Conservation (phyloP, 2,329 filamentous ascomycete genomes). For the Pyrenophora tritici-repentis region DNA sequence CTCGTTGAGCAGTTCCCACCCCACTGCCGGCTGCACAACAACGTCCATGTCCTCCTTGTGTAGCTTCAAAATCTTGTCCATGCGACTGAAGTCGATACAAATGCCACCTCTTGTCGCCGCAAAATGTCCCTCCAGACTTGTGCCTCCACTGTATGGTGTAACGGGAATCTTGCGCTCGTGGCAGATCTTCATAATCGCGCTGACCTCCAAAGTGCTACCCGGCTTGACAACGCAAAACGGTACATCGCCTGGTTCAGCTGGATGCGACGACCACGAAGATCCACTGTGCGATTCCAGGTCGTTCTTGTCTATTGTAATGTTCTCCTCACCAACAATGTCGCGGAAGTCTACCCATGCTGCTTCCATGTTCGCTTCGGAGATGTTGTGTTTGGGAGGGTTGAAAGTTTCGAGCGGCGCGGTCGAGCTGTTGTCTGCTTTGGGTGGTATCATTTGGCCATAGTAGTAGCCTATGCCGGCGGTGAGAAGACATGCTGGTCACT, state of each 20-base stretch:
- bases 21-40: slow-evolving; percentile 68
- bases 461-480: slow-evolving; percentile 61
- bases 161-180: slow-evolving; percentile 81
- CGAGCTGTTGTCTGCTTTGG: slow-evolving; percentile 56
- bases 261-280: slow-evolving; percentile 67
- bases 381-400: slow-evolving; percentile 59
- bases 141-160: slow-evolving; percentile 84
- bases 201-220: slow-evolving; percentile 77
- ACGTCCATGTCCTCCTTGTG: slow-evolving; percentile 71
- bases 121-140: slow-evolving; percentile 87
- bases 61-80: slow-evolving; percentile 78
- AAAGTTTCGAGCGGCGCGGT: slow-evolving; percentile 59
- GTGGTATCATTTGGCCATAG: slow-evolving; percentile 57
- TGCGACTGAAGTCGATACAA: slow-evolving; percentile 82
- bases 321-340: slow-evolving; percentile 64
- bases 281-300: slow-evolving; percentile 64
- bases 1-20: slow-evolving; percentile 86
- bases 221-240: slow-evolving; percentile 75
- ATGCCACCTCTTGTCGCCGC: slow-evolving; percentile 81
- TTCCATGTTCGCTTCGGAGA: slow-evolving; percentile 62
- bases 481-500: slow-evolving; percentile 54
- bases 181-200: slow-evolving; percentile 86
- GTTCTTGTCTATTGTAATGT: slow-evolving; percentile 62
- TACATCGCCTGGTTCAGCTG: slow-evolving; percentile 48
- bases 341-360: slow-evolving; percentile 68